Conservation (phyloP, 2,329 filamentous ascomycete genomes). For the Venturia oleaginea region DNA sequence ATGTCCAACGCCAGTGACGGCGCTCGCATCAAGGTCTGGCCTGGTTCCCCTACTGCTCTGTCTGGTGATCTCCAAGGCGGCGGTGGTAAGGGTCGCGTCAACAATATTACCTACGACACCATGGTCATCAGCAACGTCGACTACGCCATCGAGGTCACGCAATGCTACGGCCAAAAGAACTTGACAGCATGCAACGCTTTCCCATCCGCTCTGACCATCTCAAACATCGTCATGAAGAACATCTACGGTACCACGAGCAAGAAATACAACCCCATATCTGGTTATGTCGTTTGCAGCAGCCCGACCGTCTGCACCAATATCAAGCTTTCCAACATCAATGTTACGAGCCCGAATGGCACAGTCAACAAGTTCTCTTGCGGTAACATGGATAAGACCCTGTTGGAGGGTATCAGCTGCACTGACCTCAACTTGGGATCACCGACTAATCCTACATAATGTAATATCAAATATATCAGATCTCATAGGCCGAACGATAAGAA, state of each 20-base stretch:
- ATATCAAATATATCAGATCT: background rate
- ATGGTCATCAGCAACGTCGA: constrained; percentile 51
- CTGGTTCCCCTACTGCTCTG: constrained; percentile 33
- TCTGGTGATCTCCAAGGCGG: constrained; percentile 46
- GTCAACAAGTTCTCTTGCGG: background rate
- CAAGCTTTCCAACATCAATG: background rate
- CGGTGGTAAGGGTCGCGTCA: constrained; percentile 49
- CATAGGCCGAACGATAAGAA: too few relatives aligned
- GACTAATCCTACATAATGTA: background rate
- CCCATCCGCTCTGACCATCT: constrained; percentile 41
- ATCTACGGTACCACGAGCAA: constrained; percentile 4
- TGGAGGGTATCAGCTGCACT: background rate
- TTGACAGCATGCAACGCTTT: constrained; percentile 44
- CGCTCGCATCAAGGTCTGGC: constrained; percentile 62
- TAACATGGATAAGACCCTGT: background rate
- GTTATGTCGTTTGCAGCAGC: constrained; percentile 6
- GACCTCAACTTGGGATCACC: background rate
- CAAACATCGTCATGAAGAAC: constrained; percentile 8
- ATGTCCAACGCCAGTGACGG: constrained; percentile 40
- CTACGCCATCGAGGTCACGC: constrained; percentile 49
- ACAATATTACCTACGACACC: constrained; percentile 53
- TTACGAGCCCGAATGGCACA: background rate
- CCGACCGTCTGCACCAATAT: constrained; percentile 8
- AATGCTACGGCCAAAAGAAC: constrained; percentile 52
- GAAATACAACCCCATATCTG: constrained; percentile 15